Base-by-base conservation (phyloP, 2,329 filamentous ascomycete species). In the Neopestalotiopsis rosae region DNA sequence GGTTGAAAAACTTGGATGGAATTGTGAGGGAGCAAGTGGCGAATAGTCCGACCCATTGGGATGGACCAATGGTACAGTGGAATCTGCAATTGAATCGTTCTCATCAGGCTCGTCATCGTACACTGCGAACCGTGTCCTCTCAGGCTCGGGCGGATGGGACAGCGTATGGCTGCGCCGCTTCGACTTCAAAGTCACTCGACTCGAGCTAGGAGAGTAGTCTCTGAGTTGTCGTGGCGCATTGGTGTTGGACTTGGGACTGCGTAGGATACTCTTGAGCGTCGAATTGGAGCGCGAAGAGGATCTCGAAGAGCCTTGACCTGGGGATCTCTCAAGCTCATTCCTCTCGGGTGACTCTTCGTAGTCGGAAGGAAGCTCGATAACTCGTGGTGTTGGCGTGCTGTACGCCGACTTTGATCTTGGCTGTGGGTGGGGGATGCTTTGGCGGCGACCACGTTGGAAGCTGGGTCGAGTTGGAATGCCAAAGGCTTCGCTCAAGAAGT, bases 391-490 rank as follows among this genome's bases (percentile, higher is more conserved):
- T n/a, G 56, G 65, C 24, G 56, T 40, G 34, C 65, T 67, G 28
- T 34, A 32, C 14, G 65, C 65, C 9, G 56, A 59, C 59, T 38
- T 67, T 14, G 65, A 59, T 20, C 65, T 45, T 12, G 34, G n/a
- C 10, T 30, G 38, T 12, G 5, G 32, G 10, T 13, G 10, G n/a
- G 52, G 40, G 40, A 10, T 68, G 20, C 20, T 42, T 20, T 20
- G 17, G 40, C 49, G 68, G 13, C 30, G n/a, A 28, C 66, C 65
- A 14, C 66, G 69, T 61, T 77, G 73, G 34, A 72, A 71, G 17
- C 76, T 72, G 12, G 52, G 66, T 28, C 74, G 74, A 58, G 75
- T 77, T 17, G 73, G 71, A 34, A 76, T 65, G 13, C 74, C 74
- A 13, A 78, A 69, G 63, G 63, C 71, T 38, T 77, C 71, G 59